Evolutionary conservation across 192 early-diverging fungal species (phyloP), one percentile per base, ranked within the genome.

Genomic region (Coemansia sp.): DNA sequence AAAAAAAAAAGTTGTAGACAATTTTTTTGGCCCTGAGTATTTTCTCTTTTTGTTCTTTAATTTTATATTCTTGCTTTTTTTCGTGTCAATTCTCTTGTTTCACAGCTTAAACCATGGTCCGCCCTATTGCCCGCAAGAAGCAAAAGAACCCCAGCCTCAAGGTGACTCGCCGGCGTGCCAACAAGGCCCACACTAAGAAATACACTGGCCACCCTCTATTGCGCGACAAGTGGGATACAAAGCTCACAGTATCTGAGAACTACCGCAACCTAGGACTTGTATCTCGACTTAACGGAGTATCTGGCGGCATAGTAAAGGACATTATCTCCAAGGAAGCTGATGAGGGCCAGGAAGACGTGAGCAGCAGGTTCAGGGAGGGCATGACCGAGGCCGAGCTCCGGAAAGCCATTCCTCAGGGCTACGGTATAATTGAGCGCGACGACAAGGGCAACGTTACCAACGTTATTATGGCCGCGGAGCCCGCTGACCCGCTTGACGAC

Each of bases 391-490:
- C 70, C 45, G 83, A 90, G 37, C 56, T 93, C 15, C 80, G 83
- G 39, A 82, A 83, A 62, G 73, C 80, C 5, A 80, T 90, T 20
- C 80, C 80, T 1, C 83, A 86, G 34, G 88, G 88, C 22, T 88
- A 90, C 73, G 92, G 90, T 75, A 78, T 92, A n/a, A 93, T 93
- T 71, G 87, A 93, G 70, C 87, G 91, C 50, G 91, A 93, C 70
- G 89, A 88, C 27, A 84, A 86, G 2, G 92, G 92, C 20, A 91
- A 91, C 66, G 82, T 93, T 22, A 64, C 89, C 24, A 89, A 88
- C 29, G 80, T 91, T 12, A 86, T 90, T 75, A 70, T 89, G 27
- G 84, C 87, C 2, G 86, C 88, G n/a, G 80, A 84, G 39, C 82
- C 77, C 9, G 44, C 70, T 32, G 69, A 78, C 10, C 76, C 76